phyloP scores from a whole-genome alignment of 2,329 filamentous ascomycete genomes.

The Coniochaeta hoffmannii region DNA sequence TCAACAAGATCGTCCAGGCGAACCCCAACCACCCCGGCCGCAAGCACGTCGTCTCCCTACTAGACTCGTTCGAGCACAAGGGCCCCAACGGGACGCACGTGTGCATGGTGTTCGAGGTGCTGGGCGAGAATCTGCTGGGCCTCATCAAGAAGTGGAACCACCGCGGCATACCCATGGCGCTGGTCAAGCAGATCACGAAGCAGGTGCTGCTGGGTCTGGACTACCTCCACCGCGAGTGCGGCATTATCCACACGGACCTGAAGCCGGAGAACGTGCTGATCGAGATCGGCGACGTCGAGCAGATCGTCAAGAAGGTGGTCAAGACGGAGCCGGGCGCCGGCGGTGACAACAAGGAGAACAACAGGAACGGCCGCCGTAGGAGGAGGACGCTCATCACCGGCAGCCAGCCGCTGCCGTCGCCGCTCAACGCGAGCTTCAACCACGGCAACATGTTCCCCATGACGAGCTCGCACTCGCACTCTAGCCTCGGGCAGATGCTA shows the following conservation, averaged over 20 bases:
- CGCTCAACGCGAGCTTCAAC: conserved; percentile 86
- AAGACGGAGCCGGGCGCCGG: conserved; percentile 65
- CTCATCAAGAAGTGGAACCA: conserved; percentile 99
- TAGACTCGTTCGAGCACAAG: conserved; percentile 97
- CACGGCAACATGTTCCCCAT: conserved; percentile 63
- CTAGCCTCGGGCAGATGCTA: conserved; percentile 78
- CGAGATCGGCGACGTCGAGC: conserved; percentile 97
- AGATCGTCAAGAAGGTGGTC: conserved; percentile 94
- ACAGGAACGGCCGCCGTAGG: conserved; percentile 83
- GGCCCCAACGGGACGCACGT: conserved; percentile 94
- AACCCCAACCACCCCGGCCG: conserved; percentile 92
- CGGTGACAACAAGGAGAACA: conserved; percentile 87
- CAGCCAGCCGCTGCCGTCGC: conserved; percentile 91
- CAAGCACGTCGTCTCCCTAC: conserved; percentile 88
- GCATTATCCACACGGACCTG: conserved; percentile 96
- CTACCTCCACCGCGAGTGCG: conserved; percentile 94
- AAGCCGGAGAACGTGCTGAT: conserved; percentile 98
- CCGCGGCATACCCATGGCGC: conserved; percentile 87
- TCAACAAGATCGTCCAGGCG: conserved; percentile 93
- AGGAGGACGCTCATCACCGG: conserved; percentile 92
- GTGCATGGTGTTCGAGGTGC: conserved; percentile 98
- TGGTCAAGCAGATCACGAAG: conserved; percentile 98
- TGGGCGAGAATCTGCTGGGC: conserved; percentile 90
- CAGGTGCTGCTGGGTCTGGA: conserved; percentile 93
- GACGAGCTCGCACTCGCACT: conserved; percentile 58